These are phyloP conservation scores for Austroboletus sp. DNA, from an alignment of 1,284 basidiomycete species.

Conservation along the genomic window DNA sequence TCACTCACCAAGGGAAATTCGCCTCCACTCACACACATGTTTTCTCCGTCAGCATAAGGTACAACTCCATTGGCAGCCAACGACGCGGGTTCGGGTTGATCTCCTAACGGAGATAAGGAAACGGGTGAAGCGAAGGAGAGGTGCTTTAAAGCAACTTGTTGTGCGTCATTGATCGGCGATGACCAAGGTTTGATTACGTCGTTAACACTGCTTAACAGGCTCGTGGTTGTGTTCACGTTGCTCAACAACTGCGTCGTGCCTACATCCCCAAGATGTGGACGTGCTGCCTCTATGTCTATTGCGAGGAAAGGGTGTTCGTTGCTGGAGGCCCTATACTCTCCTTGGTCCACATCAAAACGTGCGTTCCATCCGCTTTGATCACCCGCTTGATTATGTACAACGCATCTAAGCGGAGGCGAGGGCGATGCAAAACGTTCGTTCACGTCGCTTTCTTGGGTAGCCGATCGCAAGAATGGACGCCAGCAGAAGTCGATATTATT, in stretches of 20 bases:
- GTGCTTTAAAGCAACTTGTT: background rate
- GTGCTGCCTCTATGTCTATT: constrained; percentile 8
- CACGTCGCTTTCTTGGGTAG: constrained; percentile 8
- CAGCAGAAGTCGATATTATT: constrained; percentile 50
- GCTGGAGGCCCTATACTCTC: constrained; percentile 9
- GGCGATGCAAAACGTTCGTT: background rate
- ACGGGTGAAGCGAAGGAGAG: constrained; percentile 41
- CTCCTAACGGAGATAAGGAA: constrained; percentile 44
- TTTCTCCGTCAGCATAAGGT: constrained; percentile 18
- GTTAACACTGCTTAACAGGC: background rate
- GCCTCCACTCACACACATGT: constrained; percentile 5
- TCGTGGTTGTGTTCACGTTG: constrained; percentile 1
- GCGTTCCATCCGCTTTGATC: constrained; percentile 18
- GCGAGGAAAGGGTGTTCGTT: constrained; percentile 12
- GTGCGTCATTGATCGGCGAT: constrained; percentile 18
- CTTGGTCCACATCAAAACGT: constrained; percentile 12
- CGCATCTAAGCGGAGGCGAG: constrained; percentile 1
- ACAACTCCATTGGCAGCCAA: constrained; percentile 2
- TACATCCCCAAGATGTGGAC: constrained; percentile 3
- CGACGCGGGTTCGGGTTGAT: constrained; percentile 6
- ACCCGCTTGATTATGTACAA: constrained; percentile 6
- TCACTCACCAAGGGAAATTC: constrained; percentile 18
- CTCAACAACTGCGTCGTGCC: constrained; percentile 5
- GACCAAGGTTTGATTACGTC: constrained; percentile 5
- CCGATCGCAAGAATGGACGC: constrained; percentile 36